A percentile compares a stretch with the other conserved stretches of the same genome.
phyloP scores from a whole-genome alignment of 1,139 yeast genomes.

The Zhuliangozyma parablackwelliae region DNA sequence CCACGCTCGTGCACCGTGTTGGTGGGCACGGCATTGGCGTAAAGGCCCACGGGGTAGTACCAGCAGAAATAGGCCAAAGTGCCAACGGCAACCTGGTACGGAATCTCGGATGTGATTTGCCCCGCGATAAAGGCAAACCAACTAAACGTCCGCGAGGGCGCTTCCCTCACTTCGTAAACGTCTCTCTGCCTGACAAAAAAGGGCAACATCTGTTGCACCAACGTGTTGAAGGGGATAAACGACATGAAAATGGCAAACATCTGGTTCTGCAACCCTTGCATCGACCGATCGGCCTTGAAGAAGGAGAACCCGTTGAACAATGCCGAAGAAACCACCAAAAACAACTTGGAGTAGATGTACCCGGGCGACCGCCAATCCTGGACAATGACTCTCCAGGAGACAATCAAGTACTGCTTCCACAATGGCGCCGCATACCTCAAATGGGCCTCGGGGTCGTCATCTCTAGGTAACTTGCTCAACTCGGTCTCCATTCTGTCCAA shows the following conservation, averaged over 20 bases:
- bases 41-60: slow-evolving; percentile 47
- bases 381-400: slow-evolving; percentile 21
- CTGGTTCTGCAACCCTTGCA: slow-evolving; percentile 43
- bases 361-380: slow-evolving; percentile 43
- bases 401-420: slow-evolving; percentile 19
- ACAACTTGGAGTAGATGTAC: slow-evolving; percentile 35
- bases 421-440: slow-evolving; percentile 20
- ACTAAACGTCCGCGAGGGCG: slow-evolving; percentile 25
- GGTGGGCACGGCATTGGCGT: slow-evolving; percentile 44
- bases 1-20: slow-evolving; percentile 29
- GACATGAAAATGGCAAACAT: slow-evolving; percentile 55
- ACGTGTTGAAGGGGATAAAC: slow-evolving; percentile 37
- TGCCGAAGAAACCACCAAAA: slow-evolving; percentile 34
- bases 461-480: slow-evolving; percentile 20
- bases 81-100: slow-evolving; percentile 66
- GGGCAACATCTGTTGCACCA: slow-evolving; percentile 48
- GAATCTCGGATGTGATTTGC: slow-evolving; percentile 67
- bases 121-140: slow-evolving; percentile 41
- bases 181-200: slow-evolving; percentile 27
- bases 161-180: slow-evolving; percentile 29
- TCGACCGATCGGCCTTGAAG: slow-evolving; percentile 22
- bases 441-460: slow-evolving; percentile 16
- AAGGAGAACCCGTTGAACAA: slow-evolving; percentile 44
- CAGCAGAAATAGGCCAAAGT: slow-evolving; percentile 52
- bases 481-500: slow-evolving; percentile 27